Evolutionary conservation across 108 stramenopile genomes (phyloP), one percentile per base, ranked within the genome.

Genomic region (Cyclotella atomus): DNA sequence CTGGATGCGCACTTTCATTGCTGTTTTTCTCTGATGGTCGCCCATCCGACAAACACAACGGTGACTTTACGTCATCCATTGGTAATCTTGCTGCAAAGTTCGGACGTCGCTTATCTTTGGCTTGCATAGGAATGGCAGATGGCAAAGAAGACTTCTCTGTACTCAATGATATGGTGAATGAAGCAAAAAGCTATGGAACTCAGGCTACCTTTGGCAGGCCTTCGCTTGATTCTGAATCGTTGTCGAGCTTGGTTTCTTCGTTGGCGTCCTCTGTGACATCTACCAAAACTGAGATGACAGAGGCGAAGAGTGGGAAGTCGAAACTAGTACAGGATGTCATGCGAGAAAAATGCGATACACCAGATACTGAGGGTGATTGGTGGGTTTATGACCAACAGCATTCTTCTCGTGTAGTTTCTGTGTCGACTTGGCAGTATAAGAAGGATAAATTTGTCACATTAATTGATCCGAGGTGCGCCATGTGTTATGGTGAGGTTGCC

Each of bases 241-340:
- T 88, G 15, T 81, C 76, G 8, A 24, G 52, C 35, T 59, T 74
- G 28, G 65, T 88, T 23, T 72, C 79, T 9, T 50, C 32, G 21
- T 34, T 81, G 7, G 82, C 81, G 4, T 65, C 85, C 24, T 76
- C 79, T 25, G 49, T 86, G 0, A 79, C 80, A 12, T 44, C 72
- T 23, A 71, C 84, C 14, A 81, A 79, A 67, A 85, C 80, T 0
- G 83, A 84, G 49, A 82, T 88, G 76, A 85, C 81, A 12, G 75
- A 84, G 35, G 0, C 75, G 1, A 44, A 24, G 4, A 84, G 76
- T 19, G 77, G 83, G n/a, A 67, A 69, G 61, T 25, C 36, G 1
- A 75, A 69, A 30, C 50, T 19, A 14, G 77, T 88, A 33, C 74
- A 84, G 29, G 77, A 83, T 63, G 38, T 85, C 24, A 43, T 36